Percentiles rank a stretch among this genome's conserved stretches.
Evolutionary conservation across 2,329 filamentous ascomycete genomes (phyloP).

Genomic region (Aspergillus sp.): DNA sequence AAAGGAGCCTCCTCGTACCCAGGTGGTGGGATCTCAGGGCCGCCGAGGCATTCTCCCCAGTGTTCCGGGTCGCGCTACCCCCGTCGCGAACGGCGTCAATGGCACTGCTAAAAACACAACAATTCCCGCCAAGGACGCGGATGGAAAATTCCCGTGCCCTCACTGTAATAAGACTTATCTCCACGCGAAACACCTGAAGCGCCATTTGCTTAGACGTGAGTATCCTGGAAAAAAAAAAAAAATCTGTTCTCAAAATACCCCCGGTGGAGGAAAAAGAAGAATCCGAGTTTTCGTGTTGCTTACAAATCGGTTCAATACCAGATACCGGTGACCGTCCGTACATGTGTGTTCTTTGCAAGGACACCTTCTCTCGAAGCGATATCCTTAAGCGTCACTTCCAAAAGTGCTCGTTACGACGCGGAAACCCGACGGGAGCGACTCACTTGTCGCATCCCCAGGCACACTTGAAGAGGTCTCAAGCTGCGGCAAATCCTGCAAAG

Average conservation of each 20-base stretch:
- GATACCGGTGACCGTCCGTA: conserved; percentile 98
- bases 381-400: conserved; percentile 99
- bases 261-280: no score
- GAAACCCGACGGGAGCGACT: conserved; percentile 90
- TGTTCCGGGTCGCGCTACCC: conserved; percentile 77
- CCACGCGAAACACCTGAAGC: conserved; percentile 95
- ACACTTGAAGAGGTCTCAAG: conserved; percentile 70
- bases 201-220: conserved; percentile 93
- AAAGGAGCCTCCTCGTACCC: conserved; percentile 54
- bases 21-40: conserved; percentile 92
- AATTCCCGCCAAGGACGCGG: conserved; percentile 90
- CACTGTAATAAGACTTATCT: conserved; percentile 98
- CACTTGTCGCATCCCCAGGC: conserved; percentile 91
- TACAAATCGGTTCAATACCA: conserved; percentile 29
- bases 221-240: conserved; percentile 23
- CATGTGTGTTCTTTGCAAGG: conserved; percentile 95
- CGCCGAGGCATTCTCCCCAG: conserved; percentile 87
- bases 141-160: conserved; percentile 96
- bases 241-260: no score
- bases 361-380: conserved; percentile 96
- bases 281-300: no score
- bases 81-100: conserved; percentile 59
- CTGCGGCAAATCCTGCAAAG: conserved; percentile 38
- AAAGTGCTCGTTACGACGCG: conserved; percentile 94
- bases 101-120: conserved; percentile 70